Evolutionary conservation across 192 early-diverging fungal species (phyloP).

Genomic region (Entomortierella lignicola): DNA sequence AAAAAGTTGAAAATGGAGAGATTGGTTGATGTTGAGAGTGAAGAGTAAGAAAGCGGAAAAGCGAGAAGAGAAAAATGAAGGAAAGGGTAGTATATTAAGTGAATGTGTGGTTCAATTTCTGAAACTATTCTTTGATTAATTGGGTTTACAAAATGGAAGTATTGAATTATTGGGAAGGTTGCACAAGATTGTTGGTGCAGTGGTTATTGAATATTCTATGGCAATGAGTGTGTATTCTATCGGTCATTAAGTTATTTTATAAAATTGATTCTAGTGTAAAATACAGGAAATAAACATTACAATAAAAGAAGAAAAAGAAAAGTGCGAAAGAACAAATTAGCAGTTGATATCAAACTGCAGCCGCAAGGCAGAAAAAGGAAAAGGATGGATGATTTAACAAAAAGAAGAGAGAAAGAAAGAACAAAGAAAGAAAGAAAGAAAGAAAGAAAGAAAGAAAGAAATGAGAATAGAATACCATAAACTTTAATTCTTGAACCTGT

Average conservation of each 20-base stretch:
- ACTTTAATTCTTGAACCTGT: neutral
- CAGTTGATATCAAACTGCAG: no score
- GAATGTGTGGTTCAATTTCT: neutral
- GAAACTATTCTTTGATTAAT: neutral
- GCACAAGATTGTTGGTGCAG: constrained; percentile 4
- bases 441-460: neutral
- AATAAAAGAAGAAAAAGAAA: no score
- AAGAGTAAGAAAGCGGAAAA: neutral
- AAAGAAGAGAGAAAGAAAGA: neutral
- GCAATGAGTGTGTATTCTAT: neutral
- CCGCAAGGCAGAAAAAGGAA: no score
- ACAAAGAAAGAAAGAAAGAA: neutral
- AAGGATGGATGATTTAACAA: neutral
- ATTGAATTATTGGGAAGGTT: neutral
- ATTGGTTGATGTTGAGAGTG: constrained; percentile 1
- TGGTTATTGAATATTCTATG: no score
- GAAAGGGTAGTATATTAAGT: neutral
- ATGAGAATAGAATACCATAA: neutral
- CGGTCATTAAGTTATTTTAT: constrained; percentile 7
- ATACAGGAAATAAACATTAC: no score
- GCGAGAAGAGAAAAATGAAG: constrained; percentile 3
- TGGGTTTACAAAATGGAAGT: neutral
- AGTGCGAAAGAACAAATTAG: no score
- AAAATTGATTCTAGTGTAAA: no score
- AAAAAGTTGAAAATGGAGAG: no score